A percentile compares a stretch with the other conserved stretches of the same genome.
phyloP scores from a whole-genome alignment of 1,284 basidiomycete genomes.

The Coriolopsis trogii region DNA sequence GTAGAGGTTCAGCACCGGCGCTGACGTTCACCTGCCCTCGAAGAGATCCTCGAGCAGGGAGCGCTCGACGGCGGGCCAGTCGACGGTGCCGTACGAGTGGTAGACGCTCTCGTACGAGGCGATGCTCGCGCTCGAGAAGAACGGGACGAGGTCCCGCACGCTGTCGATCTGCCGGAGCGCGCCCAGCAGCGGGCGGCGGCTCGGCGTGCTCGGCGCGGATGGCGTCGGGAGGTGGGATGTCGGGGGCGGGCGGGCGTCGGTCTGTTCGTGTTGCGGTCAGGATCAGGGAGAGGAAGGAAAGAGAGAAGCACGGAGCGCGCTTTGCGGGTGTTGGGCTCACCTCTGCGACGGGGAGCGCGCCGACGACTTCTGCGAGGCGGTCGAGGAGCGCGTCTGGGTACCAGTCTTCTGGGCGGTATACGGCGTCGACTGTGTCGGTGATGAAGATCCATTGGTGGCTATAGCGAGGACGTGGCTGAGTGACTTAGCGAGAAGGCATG shows the following conservation, averaged over 20 bases:
- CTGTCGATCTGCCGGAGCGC: conserved; percentile 74
- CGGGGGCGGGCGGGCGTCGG: conserved; percentile 13
- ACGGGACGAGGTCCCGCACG: conserved; percentile 80
- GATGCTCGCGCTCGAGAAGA: conserved; percentile 89
- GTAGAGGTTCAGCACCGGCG: too few species aligned
- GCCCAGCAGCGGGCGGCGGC: conserved; percentile 76
- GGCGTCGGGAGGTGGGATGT: conserved; percentile 26
- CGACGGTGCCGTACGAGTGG: conserved; percentile 73
- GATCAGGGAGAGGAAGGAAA: conserved; percentile 19
- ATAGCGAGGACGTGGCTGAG: conserved; percentile 3
- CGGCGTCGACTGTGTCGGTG: conserved; percentile 95
- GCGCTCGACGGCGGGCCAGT: conserved; percentile 87
- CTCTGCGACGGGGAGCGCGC: conserved; percentile 56
- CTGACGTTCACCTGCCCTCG: conserved; percentile 62
- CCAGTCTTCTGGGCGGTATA: conserved; percentile 86
- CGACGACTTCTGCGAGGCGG: conserved; percentile 82
- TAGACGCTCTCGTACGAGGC: conserved; percentile 90
- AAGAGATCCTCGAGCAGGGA: conserved; percentile 87
- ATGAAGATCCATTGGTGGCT: conserved; percentile 99
- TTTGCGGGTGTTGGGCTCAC: conserved; percentile 16
- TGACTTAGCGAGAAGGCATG: background rate
- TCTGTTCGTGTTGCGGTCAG: conserved; percentile 9
- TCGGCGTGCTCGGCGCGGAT: conserved; percentile 36
- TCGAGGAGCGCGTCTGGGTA: conserved; percentile 89
- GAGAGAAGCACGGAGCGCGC: conserved; percentile 15